Percentiles rank a stretch among this genome's conserved stretches.
Conservation (phyloP, 108 stramenopile species). For the Parmales sp. region DNA sequence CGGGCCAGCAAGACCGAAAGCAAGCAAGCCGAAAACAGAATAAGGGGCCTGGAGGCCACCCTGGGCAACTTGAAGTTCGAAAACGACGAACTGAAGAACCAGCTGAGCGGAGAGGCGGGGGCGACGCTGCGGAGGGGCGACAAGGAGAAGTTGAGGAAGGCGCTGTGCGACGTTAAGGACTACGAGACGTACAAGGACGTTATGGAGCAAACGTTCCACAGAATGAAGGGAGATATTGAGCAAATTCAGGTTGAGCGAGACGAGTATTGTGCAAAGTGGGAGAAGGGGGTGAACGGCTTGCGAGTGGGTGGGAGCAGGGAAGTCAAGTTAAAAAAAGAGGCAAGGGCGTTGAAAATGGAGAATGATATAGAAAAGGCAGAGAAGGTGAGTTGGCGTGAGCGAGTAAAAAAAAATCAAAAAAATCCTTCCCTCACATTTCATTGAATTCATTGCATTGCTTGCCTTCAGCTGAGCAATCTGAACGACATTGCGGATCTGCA, state of each 20-base stretch:
- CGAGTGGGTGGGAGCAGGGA: not conserved
- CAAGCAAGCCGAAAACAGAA: not conserved
- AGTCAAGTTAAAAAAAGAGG: not conserved
- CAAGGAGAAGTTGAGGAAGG: not conserved
- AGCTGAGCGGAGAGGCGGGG: not conserved
- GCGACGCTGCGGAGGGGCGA: not conserved
- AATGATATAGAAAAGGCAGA: not conserved
- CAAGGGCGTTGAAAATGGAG: not conserved
- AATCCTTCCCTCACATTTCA: not conserved
- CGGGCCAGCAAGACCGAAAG: not conserved
- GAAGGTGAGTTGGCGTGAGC: not conserved
- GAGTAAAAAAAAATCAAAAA: not conserved
- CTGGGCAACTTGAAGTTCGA: not conserved
- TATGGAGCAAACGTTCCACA: not conserved
- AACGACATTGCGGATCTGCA: not conserved
- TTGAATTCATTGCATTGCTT: not conserved
- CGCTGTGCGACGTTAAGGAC: not conserved
- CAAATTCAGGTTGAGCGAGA: not conserved
- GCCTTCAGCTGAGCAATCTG: not conserved
- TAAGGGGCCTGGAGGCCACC: not conserved
- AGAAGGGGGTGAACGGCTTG: not conserved
- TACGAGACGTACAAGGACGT: not conserved
- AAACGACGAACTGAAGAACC: not conserved
- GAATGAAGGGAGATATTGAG: not conserved
- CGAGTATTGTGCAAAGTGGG: not conserved